Base-by-base conservation (phyloP, 2,329 filamentous ascomycete species). In the Diaporthe amygdali region DNA sequence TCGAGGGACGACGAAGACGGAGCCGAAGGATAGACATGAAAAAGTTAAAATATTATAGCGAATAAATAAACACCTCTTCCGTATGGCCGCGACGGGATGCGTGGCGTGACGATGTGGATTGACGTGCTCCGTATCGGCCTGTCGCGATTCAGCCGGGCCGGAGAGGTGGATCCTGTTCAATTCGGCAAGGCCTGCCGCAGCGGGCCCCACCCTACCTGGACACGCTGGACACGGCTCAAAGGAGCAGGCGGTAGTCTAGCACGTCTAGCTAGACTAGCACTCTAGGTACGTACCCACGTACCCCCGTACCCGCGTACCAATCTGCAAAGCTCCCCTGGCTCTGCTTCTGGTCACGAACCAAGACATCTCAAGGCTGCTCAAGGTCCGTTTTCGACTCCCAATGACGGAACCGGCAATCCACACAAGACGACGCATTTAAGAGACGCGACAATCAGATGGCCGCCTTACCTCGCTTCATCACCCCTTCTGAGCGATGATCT, bases 401-500 rank as follows among this genome's bases (percentile, higher is more conserved):
- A 68, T 32, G 46, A 49, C 68, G 46, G 22, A 32, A 68, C 55
- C 32, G 44, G 37, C 61, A 15, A 34, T 41, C 37, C 32, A 52
- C 20, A 54, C 20, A 3, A 20, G 41, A 56, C 66, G 20, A 34
- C 15, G 41, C 51, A 51, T 25, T 56, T n/a, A 37, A 55, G n/a
- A 49, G 14, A 15, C 49, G 2, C 32, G 41, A 17, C 20, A 37
- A 39, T 30, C 66, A 46, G 37, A 63, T 41, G 61, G 49, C 56
- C 63, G 54, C 30, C 30, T 44, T 63, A 56, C 30, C 64, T 52
- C 15, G 64, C 30, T 46, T 70, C 51, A 66, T 37, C 49, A 55
- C 30, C 66, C 17, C n/a, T 39, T 41, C 49, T 39, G 41, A 72
- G 56, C 52, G 56, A 72, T 72, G 71, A 71, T 61, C 49, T 73